Base-by-base conservation (phyloP, 1,284 basidiomycete species). In the Veloboletus limbatus region DNA sequence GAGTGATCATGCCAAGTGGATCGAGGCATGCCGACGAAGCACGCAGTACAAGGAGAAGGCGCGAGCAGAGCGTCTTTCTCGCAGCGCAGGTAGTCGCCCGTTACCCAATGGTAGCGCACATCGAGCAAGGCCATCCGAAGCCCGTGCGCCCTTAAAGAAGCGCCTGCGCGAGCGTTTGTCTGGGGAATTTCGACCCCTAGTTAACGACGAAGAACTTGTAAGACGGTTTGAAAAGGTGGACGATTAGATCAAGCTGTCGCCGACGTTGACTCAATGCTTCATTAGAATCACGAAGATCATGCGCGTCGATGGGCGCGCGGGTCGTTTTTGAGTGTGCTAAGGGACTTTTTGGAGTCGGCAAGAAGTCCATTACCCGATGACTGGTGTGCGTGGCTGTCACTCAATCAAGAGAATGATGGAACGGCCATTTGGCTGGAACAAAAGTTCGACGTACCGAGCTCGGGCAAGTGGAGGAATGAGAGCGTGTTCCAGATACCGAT, bases 361-460 rank as follows among this genome's bases (percentile, higher is more conserved):
- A 50, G n/a, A 46, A 57, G 26, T 56, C 54, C 45, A 43, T 47
- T 54, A 50, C 60, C 56, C 26, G 58, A 58, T 8, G 57, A 69
- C 21, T 86, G 82, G 81, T 69, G 71, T 20, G 60, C 49, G 18
- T 88, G 85, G 86, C 55, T 88, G n/a, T 85, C 85, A 3, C 69
- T 79, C 57, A 88, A 88, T 57, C 76, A 77, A 4, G 80, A 79
- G 43, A 79, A 73, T 53, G 86, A 88, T 55, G 77, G 75, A 11
- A 88, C 85, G 6, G 85, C 85, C 3, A 85, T 87, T 33, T 88
- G 85, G 86, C 54, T 88, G 36, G 80, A 87, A 57, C 73, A 73
- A 52, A 88, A 88, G 63, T 86, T 88, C 51, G 72, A 81, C 49
- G 72, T 86, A 14, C 82, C 82, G 0, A 60, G 68, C 3, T 81